Base-by-base conservation (phyloP, 148 eudicot genomes). In the Silene latifolia region DNA sequence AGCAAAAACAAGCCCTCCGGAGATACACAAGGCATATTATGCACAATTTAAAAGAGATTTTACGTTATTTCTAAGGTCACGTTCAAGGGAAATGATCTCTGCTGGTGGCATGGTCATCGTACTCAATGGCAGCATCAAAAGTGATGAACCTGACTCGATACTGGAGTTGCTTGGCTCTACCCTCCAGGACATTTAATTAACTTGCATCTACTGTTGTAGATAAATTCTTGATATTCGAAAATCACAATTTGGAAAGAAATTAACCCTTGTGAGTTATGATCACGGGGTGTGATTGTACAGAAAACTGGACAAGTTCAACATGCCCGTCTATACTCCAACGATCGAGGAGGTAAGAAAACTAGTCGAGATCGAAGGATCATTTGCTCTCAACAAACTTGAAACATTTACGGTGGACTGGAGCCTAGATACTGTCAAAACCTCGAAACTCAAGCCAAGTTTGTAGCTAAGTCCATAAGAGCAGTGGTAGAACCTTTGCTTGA, bases 101-200 rank as follows among this genome's bases (percentile, higher is more conserved):
- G 81, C 84, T 12, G 93, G 90, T 1, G 77, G 61, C 39, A 85
- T 89, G 87, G 80, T 89, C 42, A 69, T 89, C 69, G 76, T 86
- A 32, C 47, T 87, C 54, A 4, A 72, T 7, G 85, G 82, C 10
- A 79, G 87, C 75, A 72, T 56, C 11, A 67, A 74, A 1, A 23
- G 64, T 24, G 54, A 72, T 27, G 79, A 82, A 12, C 74, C 75
- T 57, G 72, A 71, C 27, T n/a, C 47, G 23, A 9, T 74, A 14
- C 70, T 56, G 63, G 86, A 80, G 27, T 67, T 76, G 32, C 70
- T 81, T 10, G 85, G 77, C 35, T 63, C 67, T 29, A 69, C 86
- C 67, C 77, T 81, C 23, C 70, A 78, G 0, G 79, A 75, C 47
- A 78, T 79, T n/a, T n/a, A n/a, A n/a, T n/a, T n/a, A n/a, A n/a